Base-by-base conservation (phyloP, 2,329 filamentous ascomycete species). In the Pestalotiopsis sp. region DNA sequence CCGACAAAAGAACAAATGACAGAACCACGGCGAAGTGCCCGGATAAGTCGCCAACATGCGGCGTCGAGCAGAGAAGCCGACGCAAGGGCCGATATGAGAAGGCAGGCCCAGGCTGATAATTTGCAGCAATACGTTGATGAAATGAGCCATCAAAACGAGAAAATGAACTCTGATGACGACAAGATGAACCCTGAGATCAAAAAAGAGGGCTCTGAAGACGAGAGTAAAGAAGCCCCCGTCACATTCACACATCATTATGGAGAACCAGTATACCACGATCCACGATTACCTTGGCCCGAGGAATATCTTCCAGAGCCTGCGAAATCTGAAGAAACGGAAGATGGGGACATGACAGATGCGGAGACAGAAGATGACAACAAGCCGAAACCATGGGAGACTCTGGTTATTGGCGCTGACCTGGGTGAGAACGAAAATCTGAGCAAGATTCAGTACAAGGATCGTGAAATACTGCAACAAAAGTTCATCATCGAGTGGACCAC, bases 391-490 rank as follows among this genome's bases (percentile, higher is more conserved):
- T 76, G 73, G 73, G 73, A 75, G 66, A 72, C 78, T 12, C 70
- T 81, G 13, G 75, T 78, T 17, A 74, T 83, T 38, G 81, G 81
- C 3, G 75, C 75, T 20, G 71, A 74, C 25, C 69, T 83, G 4
- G 79, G 79, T 4, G 77, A 78, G 27, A 36, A 36, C 2, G 9
- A 36, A 36, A 78, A 81, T 39, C 73, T 81, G 60, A 82, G 77
- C 45, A 71, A 72, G 9, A 76, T 81, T 56, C 77, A 83, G 70
- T 70, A 77, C 27, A 82, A 82, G 31, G 73, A 80, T 49, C 77
- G 80, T 12, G 77, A 80, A 57, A 78, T 83, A 6, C 70, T 77
- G 61, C 81, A 80, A 61, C 78, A 79, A 68, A 75, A 74, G 45
- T 79, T 71, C 49, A 80, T 81, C 57, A 63, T 78, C 9, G 68